These are phyloP conservation scores for Strobilomyces confusus DNA, from an alignment of 768 basidiomycete genomes.

Conservation along the genomic window DNA sequence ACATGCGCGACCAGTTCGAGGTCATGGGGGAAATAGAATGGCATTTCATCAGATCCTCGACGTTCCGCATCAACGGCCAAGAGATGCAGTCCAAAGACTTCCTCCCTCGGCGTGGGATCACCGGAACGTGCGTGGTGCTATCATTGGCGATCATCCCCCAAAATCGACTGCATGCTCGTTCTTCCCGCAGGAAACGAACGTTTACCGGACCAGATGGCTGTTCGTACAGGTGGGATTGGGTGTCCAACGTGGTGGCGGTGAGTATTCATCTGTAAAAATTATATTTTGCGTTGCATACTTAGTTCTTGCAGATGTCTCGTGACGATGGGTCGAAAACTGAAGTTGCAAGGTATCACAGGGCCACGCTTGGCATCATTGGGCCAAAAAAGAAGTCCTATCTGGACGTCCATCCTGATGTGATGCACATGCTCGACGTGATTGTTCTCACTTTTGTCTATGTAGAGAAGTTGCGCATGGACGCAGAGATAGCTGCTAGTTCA, in stretches of 20 bases:
- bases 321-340: slow-evolving; percentile 12
- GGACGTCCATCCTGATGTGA: slow-evolving; percentile 14
- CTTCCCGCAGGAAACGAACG: not conserved
- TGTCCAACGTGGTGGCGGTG: slow-evolving; percentile 8
- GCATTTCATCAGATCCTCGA: slow-evolving; percentile 23
- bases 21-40: slow-evolving; percentile 34
- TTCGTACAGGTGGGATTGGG: slow-evolving; percentile 34
- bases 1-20: slow-evolving; percentile 27
- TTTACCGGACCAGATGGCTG: slow-evolving; percentile 33
- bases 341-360: slow-evolving; percentile 19
- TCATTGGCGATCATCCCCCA: not conserved
- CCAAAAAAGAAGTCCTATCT: slow-evolving; percentile 7
- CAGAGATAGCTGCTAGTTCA: slow-evolving; percentile 4
- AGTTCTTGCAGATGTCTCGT: slow-evolving; percentile 14
- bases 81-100: slow-evolving; percentile 24
- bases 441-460: slow-evolving; percentile 25
- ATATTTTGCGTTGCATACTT: not conserved
- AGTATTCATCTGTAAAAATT: slow-evolving; percentile 1
- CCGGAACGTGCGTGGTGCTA: slow-evolving; percentile 17
- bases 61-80: slow-evolving; percentile 26
- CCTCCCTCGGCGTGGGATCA: slow-evolving; percentile 15
- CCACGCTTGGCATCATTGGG: not conserved
- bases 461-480: slow-evolving; percentile 22
- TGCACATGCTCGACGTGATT: slow-evolving; percentile 23
- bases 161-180: not conserved